Conservation (phyloP, 2,329 filamentous ascomycete species). For the Fusarium sp. region DNA sequence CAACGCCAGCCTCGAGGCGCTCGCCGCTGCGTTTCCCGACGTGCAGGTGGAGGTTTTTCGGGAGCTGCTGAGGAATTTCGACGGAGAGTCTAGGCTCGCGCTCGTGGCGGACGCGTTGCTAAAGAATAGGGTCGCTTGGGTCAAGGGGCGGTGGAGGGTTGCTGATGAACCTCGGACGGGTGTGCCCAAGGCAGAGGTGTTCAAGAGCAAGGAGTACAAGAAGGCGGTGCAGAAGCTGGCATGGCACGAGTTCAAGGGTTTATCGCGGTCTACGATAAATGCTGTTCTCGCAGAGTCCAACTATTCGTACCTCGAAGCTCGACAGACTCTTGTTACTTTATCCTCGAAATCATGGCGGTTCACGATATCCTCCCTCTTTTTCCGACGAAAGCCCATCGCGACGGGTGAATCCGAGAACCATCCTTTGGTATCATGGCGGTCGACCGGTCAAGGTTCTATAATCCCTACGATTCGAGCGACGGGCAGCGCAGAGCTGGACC, state of each 20-base stretch:
- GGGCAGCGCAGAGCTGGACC: conserved; percentile 68
- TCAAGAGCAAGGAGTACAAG: conserved; percentile 72
- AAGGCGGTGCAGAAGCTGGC: conserved; percentile 72
- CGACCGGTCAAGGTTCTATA: conserved; percentile 62
- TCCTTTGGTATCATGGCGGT: conserved; percentile 68
- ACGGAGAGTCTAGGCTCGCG: conserved; percentile 76
- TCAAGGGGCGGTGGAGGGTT: conserved; percentile 70
- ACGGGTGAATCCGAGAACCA: conserved; percentile 65
- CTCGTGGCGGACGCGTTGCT: conserved; percentile 79
- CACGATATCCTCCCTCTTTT: conserved; percentile 73
- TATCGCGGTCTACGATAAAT: conserved; percentile 76
- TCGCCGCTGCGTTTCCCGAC: conserved; percentile 78
- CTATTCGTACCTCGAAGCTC: conserved; percentile 76
- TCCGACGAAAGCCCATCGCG: conserved; percentile 66
- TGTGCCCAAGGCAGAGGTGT: conserved; percentile 68
- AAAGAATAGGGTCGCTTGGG: conserved; percentile 73
- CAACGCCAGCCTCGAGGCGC: conserved; percentile 71
- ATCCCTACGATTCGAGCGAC: conserved; percentile 70
- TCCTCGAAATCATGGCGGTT: conserved; percentile 80
- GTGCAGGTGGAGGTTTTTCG: conserved; percentile 83
- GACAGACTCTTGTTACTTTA: conserved; percentile 72
- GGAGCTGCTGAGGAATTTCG: conserved; percentile 78
- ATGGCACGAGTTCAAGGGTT: conserved; percentile 76
- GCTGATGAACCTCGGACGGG: conserved; percentile 48
- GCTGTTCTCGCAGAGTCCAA: conserved; percentile 83